Conservation (phyloP, 192 early-diverging fungal genomes). For the Backusella morwellensis region DNA sequence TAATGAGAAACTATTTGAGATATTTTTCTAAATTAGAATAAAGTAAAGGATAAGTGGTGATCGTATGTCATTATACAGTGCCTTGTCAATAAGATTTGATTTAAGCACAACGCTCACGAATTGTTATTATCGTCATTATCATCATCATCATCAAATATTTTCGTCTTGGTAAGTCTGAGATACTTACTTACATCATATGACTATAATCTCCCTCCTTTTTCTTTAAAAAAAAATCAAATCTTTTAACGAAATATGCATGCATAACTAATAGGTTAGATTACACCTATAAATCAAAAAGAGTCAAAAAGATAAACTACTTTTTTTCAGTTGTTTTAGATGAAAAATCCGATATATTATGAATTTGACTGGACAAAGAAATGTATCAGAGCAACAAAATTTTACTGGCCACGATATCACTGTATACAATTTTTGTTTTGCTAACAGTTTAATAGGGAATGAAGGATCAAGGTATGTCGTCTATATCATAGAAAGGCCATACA, state of each 20-base stretch:
- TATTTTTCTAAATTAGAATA: not conserved
- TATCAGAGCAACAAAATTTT: not conserved
- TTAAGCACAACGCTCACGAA: not conserved
- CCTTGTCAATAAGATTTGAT: conserved; percentile 3
- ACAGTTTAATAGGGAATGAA: not conserved
- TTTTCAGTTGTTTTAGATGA: not conserved
- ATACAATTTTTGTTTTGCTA: not conserved
- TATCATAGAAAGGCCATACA: not conserved
- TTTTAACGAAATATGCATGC: not conserved
- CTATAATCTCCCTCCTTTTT: conserved; percentile 4
- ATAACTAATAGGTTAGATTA: not conserved
- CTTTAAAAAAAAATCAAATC: not conserved
- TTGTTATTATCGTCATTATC: not conserved
- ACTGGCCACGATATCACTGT: not conserved
- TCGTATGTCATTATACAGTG: not conserved
- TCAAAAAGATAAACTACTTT: not conserved
- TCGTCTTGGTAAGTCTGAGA: not conserved
- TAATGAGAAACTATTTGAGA: not conserved
- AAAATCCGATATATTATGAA: not conserved
- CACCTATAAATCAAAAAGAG: not conserved
- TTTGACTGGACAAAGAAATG: not conserved
- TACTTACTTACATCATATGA: not conserved
- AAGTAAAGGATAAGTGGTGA: not conserved
- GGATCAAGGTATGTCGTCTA: not conserved
- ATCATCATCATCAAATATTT: not conserved